phyloP scores from a whole-genome alignment of 2,329 filamentous ascomycete species.

The Teratosphaeria nubilosa region DNA sequence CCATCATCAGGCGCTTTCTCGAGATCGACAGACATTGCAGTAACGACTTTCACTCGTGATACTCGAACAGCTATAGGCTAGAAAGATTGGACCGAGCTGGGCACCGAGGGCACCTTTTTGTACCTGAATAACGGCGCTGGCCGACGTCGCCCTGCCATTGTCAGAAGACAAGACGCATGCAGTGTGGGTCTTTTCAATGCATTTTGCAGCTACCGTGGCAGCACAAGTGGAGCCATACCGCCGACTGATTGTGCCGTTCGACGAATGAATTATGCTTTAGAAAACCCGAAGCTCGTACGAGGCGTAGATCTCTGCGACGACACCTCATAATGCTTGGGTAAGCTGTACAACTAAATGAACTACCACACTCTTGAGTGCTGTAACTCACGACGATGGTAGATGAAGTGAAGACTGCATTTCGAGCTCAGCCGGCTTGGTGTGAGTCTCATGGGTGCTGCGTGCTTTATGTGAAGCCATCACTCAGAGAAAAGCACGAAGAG shows the following conservation, averaged over 20 bases:
- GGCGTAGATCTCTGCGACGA: not conserved
- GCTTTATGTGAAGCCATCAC: not conserved
- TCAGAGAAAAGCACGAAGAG: not conserved
- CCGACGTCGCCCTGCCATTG: not conserved
- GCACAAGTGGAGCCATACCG: not conserved
- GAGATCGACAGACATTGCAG: not conserved
- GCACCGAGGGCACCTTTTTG: not conserved
- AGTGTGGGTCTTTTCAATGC: not conserved
- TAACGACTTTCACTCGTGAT: not conserved
- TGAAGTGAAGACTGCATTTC: not conserved
- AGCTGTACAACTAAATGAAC: not conserved
- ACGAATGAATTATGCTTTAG: not conserved
- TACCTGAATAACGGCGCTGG: not conserved
- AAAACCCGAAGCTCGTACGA: not conserved
- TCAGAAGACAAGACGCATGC: not conserved
- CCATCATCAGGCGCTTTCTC: not conserved
- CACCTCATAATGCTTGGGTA: not conserved
- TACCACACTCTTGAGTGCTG: not conserved
- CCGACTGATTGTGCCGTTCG: not conserved
- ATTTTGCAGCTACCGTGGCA: not conserved
- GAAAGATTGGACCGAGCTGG: not conserved
- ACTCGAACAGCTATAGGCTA: not conserved
- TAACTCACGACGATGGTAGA: not conserved
- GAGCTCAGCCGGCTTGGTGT: not conserved
- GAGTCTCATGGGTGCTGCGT: not conserved